Evolutionary conservation across 2,329 filamentous ascomycete genomes (phyloP), one percentile per base, ranked within the genome.

Genomic region (Tolypocladium inflatum): DNA sequence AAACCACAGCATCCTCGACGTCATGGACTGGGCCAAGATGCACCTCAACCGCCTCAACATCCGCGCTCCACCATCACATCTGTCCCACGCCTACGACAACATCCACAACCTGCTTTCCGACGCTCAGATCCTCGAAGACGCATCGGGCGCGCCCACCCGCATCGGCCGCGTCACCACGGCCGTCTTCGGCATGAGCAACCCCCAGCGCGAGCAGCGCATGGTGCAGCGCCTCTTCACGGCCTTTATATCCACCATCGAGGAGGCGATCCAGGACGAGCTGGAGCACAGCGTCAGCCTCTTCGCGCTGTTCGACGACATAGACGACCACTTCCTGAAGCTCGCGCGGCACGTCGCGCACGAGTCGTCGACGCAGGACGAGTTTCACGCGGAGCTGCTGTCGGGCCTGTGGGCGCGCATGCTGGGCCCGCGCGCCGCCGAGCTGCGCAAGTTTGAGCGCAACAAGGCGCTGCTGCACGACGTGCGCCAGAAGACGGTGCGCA

Each of bases 381-480:
- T 86, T 37, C 89, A 95, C 70, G 86, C 85, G 61, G 91, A 96
- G 67, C 81, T 94, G 66, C 85, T 97, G 50, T 87, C 87, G 2
- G 88, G 86, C 3, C 81, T 97, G 10, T 97, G 93, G 93, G 89
- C 89, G 2, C 86, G 87, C 53, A 84, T 96, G 26, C 84, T 97
- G 1, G 92, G 91, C 1, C 80, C 88, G 43, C 88, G 89, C 66
- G 85, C 88, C 9, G 80, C 80, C 51, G 82, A 87, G 63, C 80
- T 96, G n/a, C 83, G 85, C 68, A 97, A 97, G 72, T 97, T 91
- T 73, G 91, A 96, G 71, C 90, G 89, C 74, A 97, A 97, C 77
- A 87, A 88, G 61, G 80, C 85, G 55, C 79, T 97, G 1, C 83
- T 97, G 30, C 83, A 81, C 55, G 88, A 87, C 63, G 88, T 97